Percentiles rank a stretch among this genome's conserved stretches.
Evolutionary conservation across 345 rosid species (phyloP).

Genomic region (Salix caprea): DNA sequence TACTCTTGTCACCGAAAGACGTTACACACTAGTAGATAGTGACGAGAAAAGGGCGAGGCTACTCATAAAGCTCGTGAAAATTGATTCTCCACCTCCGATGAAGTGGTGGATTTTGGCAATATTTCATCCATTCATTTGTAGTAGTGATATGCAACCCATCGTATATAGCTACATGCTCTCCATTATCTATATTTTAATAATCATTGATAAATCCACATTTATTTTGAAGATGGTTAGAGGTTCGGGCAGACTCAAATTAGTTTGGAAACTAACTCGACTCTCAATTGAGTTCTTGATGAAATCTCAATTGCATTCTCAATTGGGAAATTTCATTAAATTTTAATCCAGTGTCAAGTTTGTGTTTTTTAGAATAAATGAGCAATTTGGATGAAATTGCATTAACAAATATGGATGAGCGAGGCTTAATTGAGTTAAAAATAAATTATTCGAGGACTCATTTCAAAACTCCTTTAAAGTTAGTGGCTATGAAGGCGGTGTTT

Average conservation of each 20-base stretch:
- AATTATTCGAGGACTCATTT: not conserved
- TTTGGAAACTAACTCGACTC: not conserved
- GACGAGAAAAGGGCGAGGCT: not conserved
- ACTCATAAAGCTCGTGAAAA: constrained; percentile 10
- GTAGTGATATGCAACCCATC: not conserved
- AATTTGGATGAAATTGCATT: not conserved
- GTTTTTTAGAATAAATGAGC: not conserved
- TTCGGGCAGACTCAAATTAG: not conserved
- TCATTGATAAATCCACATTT: not conserved
- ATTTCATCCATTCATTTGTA: not conserved
- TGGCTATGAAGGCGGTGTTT: too few species aligned
- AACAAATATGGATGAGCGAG: not conserved
- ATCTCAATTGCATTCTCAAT: not conserved
- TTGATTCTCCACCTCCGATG: constrained; percentile 2
- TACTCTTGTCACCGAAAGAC: constrained; percentile 24
- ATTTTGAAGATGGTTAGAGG: not conserved
- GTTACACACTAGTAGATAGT: not conserved
- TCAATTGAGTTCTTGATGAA: not conserved
- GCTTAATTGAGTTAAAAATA: not conserved
- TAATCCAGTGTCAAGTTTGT: not conserved
- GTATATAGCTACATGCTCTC: too few species aligned
- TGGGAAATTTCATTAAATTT: not conserved
- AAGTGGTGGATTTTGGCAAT: not conserved
- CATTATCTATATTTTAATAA: too few species aligned
- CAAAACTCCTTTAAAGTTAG: not conserved